Base-by-base conservation (phyloP, 2,329 filamentous ascomycete species). In the Pseudopyricularia cyperi region DNA sequence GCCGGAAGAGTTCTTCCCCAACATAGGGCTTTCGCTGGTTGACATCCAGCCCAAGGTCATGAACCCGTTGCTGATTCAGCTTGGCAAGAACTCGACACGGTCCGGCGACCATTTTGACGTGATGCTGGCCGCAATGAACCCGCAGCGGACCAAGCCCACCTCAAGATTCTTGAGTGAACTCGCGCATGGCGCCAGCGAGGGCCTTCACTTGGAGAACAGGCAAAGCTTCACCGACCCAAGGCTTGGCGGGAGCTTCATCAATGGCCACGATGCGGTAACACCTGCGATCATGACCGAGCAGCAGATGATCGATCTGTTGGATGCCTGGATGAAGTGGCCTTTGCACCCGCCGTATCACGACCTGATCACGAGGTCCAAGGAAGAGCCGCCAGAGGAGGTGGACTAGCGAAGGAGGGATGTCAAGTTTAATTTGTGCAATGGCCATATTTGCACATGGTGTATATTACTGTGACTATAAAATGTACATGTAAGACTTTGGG, bases 1-100 rank as follows among this genome's bases (percentile, higher is more conserved):
- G 4, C 50, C 65, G 0, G 60, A 74, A 1, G 89, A 95, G 57
- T 83, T 88, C 59, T 87, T 74, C 63, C 88, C 87, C 1, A 70
- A 74, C 24, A 65, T 72, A 8, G 68, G 72, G 7, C 70, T 79
- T 52, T 67, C 71, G 11, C 75, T 91, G 3, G 63, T 89, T 15
- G 85, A 89, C 62, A 70, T 88, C 54, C 77, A 82, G 57, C 85
- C 87, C 3, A 74, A 75, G 57, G 62, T 70, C 3, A 66, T 74
- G 55, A 70, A 73, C 57, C 71, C 68, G 1, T 58, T 77, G 2
- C 59, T 83, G 19, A 71, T 71, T 7, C 62, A 75, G 52, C 65
- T 66, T 52, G 74, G 75, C 0, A 63, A 67, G 2, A 54, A 52
- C 2, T 66, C 65, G 2, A 65, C 59, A 26, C 70, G 68, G 39